Conservation (phyloP, 2,329 filamentous ascomycete species). For the Metarhizium robertsii region DNA sequence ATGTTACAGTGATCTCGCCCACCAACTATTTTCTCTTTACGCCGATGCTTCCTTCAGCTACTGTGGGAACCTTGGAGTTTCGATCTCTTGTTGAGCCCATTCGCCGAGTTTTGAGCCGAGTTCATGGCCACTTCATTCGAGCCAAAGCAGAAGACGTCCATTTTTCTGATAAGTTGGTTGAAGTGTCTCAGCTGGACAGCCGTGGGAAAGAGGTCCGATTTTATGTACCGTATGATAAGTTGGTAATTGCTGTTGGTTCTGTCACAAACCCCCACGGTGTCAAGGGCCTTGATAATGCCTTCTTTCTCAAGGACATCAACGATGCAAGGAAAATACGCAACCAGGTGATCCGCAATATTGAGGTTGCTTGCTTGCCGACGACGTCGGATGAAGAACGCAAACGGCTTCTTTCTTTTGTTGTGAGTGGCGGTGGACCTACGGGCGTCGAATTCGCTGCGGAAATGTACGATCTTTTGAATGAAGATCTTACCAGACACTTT, state of each 20-base stretch:
- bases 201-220: slow-evolving; percentile 69
- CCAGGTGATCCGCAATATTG: slow-evolving; percentile 78
- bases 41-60: slow-evolving; percentile 94
- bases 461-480: slow-evolving; percentile 90
- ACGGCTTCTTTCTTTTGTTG: slow-evolving; percentile 86
- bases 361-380: slow-evolving; percentile 85
- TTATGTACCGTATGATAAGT: slow-evolving; percentile 95
- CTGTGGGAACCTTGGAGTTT: slow-evolving; percentile 87
- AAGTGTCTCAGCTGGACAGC: slow-evolving; percentile 65
- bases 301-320: slow-evolving; percentile 91
- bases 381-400: slow-evolving; percentile 80
- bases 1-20: slow-evolving; percentile 89
- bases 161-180: slow-evolving; percentile 83
- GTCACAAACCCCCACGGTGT: slow-evolving; percentile 93
- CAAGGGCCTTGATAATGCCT: slow-evolving; percentile 84
- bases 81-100: slow-evolving; percentile 90
- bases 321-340: slow-evolving; percentile 88
- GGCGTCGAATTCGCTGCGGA: slow-evolving; percentile 97
- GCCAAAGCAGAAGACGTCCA: slow-evolving; percentile 82
- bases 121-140: slow-evolving; percentile 83
- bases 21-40: slow-evolving; percentile 98
- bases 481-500: slow-evolving; percentile 77
- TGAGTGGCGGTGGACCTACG: slow-evolving; percentile 90
- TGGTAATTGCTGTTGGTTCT: slow-evolving; percentile 86
- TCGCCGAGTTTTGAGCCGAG: slow-evolving; percentile 66